phyloP scores from a whole-genome alignment of 441 rosid species.

The Eutrema salsugineum region DNA sequence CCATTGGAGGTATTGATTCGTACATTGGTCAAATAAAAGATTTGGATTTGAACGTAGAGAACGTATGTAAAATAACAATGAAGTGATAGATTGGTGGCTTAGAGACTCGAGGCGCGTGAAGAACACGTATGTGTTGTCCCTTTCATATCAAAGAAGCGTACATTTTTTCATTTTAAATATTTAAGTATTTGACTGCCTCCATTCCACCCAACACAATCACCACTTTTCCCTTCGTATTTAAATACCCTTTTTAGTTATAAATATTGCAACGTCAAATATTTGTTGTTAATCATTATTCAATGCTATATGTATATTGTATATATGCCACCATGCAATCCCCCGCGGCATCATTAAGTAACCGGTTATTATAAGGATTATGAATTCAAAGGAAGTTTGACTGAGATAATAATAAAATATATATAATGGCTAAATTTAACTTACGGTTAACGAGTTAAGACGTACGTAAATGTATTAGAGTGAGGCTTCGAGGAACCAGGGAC shows the following conservation, averaged over 20 bases:
- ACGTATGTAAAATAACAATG: background rate
- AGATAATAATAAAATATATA: background rate
- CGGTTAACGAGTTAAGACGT: background rate
- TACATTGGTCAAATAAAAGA: background rate
- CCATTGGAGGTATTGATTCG: background rate
- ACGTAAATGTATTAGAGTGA: background rate
- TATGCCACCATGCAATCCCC: slow-evolving; percentile 11
- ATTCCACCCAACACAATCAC: slow-evolving; percentile 30
- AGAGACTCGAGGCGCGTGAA: slow-evolving; percentile 12
- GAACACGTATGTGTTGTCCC: slow-evolving; percentile 19
- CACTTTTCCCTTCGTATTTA: slow-evolving; percentile 8
- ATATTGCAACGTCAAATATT: slow-evolving; percentile 10
- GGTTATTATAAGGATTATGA: background rate
- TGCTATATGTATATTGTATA: background rate
- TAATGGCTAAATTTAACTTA: background rate
- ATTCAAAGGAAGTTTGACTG: slow-evolving; percentile 11
- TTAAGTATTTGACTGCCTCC: slow-evolving; percentile 30
- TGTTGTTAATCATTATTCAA: slow-evolving; percentile 8
- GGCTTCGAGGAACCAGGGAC: slow-evolving; percentile 11
- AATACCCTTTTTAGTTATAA: background rate
- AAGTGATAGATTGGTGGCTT: slow-evolving; percentile 2
- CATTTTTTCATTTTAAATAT: background rate
- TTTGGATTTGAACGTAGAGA: background rate
- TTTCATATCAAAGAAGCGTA: slow-evolving; percentile 13
- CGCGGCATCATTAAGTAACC: background rate